phyloP scores from a whole-genome alignment of 768 basidiomycete genomes.

The Hemileccinum rubropunctum region DNA sequence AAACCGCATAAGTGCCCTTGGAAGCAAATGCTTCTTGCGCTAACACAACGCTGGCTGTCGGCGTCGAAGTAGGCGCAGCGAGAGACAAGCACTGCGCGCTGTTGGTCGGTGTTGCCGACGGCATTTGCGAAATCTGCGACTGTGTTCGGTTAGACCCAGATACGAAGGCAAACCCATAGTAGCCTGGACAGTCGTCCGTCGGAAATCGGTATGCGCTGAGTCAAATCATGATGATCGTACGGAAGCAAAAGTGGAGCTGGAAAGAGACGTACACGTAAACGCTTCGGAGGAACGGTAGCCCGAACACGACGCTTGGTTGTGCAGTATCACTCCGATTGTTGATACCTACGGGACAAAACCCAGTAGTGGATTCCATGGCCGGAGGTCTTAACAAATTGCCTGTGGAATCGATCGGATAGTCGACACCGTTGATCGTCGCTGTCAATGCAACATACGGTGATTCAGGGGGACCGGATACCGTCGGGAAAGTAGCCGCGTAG shows the following conservation, averaged over 20 bases:
- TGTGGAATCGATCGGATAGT: slow-evolving; percentile 28
- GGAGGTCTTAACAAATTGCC: slow-evolving; percentile 21
- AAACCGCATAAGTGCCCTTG: slow-evolving; percentile 11
- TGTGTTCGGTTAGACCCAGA: slow-evolving; percentile 26
- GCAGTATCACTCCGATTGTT: slow-evolving; percentile 8
- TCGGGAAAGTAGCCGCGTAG: background rate
- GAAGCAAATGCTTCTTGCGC: slow-evolving; percentile 9
- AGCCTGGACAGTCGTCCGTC: slow-evolving; percentile 27
- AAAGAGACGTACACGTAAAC: slow-evolving; percentile 28
- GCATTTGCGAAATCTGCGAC: slow-evolving; percentile 28
- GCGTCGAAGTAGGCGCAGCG: slow-evolving; percentile 28
- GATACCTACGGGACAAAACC: slow-evolving; percentile 25
- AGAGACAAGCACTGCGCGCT: slow-evolving; percentile 26
- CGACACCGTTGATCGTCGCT: slow-evolving; percentile 31
- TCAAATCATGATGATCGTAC: background rate
- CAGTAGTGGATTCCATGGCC: background rate
- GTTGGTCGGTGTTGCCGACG: slow-evolving; percentile 25
- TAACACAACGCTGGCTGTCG: slow-evolving; percentile 13
- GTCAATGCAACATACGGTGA: slow-evolving; percentile 25
- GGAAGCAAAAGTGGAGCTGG: background rate
- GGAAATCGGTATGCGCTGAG: slow-evolving; percentile 32
- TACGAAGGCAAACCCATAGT: slow-evolving; percentile 33
- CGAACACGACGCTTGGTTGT: slow-evolving; percentile 17
- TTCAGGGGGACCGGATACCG: background rate
- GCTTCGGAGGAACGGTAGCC: slow-evolving; percentile 30